Percentiles rank a stretch among this genome's conserved stretches.
Conservation (phyloP, 306 rosid genomes). For the Dryas drummondii region DNA sequence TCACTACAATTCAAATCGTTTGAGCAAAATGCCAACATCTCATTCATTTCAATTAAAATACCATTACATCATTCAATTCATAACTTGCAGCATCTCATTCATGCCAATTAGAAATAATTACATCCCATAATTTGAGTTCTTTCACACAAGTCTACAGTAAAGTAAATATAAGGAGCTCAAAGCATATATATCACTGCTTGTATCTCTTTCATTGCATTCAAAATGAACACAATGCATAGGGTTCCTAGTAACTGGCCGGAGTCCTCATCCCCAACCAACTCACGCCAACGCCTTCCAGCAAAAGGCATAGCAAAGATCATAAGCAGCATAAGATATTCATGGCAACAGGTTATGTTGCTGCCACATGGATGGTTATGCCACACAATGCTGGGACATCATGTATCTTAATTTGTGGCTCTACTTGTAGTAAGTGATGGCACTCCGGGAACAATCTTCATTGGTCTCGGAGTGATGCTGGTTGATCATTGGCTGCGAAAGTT, state of each 20-base stretch:
- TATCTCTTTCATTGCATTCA: too few relatives aligned
- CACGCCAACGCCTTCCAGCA: conserved; percentile 25
- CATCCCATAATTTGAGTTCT: too few relatives aligned
- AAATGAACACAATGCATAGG: too few relatives aligned
- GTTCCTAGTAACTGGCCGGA: conserved; percentile 3
- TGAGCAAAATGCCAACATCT: too few relatives aligned
- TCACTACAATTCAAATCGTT: too few relatives aligned
- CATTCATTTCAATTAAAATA: too few relatives aligned
- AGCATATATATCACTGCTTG: too few relatives aligned
- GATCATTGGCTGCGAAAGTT: conserved; percentile 56
- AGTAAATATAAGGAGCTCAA: too few relatives aligned
- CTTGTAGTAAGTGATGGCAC: conserved; percentile 49
- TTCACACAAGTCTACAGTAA: too few relatives aligned
- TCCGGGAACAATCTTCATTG: conserved; percentile 47
- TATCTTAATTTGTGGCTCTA: conserved; percentile 34
- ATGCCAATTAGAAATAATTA: too few relatives aligned
- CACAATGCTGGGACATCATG: conserved; percentile 27
- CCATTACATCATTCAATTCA: too few relatives aligned
- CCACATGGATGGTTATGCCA: conserved; percentile 63
- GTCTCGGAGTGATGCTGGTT: conserved; percentile 42
- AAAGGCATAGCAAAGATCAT: conserved; percentile 24
- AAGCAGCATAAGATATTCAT: conserved; percentile 48
- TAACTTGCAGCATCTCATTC: too few relatives aligned
- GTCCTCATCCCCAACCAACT: conserved; percentile 25
- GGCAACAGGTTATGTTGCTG: conserved; percentile 57